Conservation (phyloP, 192 early-diverging fungal genomes). For the Fimicolochytrium jonesii region DNA sequence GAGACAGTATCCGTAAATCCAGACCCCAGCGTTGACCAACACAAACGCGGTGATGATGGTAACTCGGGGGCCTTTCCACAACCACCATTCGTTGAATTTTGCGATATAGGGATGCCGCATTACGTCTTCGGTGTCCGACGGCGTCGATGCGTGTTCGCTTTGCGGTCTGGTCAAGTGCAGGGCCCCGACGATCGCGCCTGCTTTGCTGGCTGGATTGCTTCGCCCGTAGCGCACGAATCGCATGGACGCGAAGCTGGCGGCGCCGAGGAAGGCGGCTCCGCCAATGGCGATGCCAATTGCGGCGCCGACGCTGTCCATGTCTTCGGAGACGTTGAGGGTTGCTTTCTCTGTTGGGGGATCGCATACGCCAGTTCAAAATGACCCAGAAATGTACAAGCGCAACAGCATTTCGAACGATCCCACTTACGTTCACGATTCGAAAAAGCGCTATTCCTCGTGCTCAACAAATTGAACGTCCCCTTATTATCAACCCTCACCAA, state of each 20-base stretch:
- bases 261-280: background rate
- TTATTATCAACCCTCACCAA: slow-evolving; percentile 28
- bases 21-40: slow-evolving; percentile 13
- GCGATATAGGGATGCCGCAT: too few species aligned
- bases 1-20: slow-evolving; percentile 27
- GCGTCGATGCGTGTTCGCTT: too few species aligned
- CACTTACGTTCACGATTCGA: slow-evolving; percentile 27
- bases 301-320: slow-evolving; percentile 8
- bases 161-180: background rate
- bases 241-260: slow-evolving; percentile 4
- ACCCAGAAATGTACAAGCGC: too few species aligned
- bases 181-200: background rate
- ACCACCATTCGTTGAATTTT: slow-evolving; percentile 21
- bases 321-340: slow-evolving; percentile 17
- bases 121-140: too few species aligned
- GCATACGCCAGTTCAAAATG: too few species aligned
- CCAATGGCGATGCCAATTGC: slow-evolving; percentile 16
- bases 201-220: slow-evolving; percentile 5
- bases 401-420: too few species aligned
- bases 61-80: slow-evolving; percentile 25
- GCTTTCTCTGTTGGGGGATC: slow-evolving; percentile 27
- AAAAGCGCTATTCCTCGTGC: slow-evolving; percentile 32
- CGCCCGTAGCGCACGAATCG: background rate
- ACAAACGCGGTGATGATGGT: slow-evolving; percentile 13
- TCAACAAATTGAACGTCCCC: slow-evolving; percentile 22